Conservation (phyloP, 2,329 filamentous ascomycete genomes). For the Neonectria neomacrospora region DNA sequence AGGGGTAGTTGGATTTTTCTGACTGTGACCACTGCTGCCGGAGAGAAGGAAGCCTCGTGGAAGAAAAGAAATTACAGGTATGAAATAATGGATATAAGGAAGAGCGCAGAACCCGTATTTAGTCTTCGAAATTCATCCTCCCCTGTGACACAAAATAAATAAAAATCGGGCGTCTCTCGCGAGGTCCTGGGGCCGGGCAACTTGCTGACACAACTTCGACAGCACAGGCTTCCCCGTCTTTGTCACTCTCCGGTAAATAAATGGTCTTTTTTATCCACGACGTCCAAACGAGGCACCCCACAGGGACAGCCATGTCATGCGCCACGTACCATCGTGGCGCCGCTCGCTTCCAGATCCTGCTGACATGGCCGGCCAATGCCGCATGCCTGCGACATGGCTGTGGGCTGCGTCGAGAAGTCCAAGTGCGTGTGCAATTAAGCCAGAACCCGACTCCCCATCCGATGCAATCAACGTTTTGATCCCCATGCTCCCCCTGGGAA, state of each 20-base stretch:
- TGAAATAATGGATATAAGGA: constrained; percentile 46
- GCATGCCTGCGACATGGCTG: constrained; percentile 37
- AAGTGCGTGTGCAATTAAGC: constrained; percentile 45
- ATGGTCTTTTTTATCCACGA: constrained; percentile 42
- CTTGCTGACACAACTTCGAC: constrained; percentile 32
- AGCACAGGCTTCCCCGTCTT: constrained; percentile 29
- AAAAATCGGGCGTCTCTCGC: constrained; percentile 42
- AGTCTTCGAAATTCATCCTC: constrained; percentile 44
- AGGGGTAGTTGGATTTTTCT: constrained; percentile 43
- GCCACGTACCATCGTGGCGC: constrained; percentile 41
- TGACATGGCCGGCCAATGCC: constrained; percentile 29
- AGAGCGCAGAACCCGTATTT: constrained; percentile 44
- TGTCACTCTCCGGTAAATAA: constrained; percentile 39
- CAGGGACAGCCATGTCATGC: constrained; percentile 40
- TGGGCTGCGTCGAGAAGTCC: constrained; percentile 38
- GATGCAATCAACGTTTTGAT: constrained; percentile 49
- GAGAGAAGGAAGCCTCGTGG: constrained; percentile 43
- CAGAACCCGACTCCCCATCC: constrained; percentile 54
- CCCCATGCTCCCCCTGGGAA: constrained; percentile 33
- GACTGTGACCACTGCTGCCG: constrained; percentile 44
- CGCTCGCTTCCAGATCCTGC: constrained; percentile 34
- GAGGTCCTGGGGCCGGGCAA: constrained; percentile 37
- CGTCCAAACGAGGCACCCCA: constrained; percentile 41
- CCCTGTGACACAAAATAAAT: constrained; percentile 39
- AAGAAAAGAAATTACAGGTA: constrained; percentile 45